Evolutionary conservation across 371 early-diverging fungal species (phyloP), one percentile per base, ranked within the genome.

Genomic region (Mucor racemosus): DNA sequence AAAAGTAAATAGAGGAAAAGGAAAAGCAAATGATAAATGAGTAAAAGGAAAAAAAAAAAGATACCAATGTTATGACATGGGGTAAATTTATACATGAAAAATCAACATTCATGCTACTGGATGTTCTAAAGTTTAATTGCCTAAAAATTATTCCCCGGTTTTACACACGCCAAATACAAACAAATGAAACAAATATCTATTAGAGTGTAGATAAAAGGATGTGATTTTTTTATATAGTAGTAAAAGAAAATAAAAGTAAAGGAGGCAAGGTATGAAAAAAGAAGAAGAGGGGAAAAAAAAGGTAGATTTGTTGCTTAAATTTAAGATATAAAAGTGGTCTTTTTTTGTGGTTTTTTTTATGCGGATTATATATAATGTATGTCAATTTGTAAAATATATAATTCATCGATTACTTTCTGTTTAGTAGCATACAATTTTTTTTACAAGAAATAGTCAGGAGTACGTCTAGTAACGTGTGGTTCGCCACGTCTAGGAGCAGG

Each of bases 361-460:
- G 35, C 34, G 55, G 3, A 54, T 54, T 54, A 54, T 54, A 54
- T 34, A 54, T 33, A 54, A 15, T 34, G 55, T n/a, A 55, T 31
- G 35, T 55, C 31, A 53, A 53, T 44, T 15, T 44, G n/a, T 42
- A 42, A 5, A n/a, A 44, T 44, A 17, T 44, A 44, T 50, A 50
- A 26, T 19, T 50, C 50, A 26, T 21, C 21, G 4, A 38, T 38
- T 38, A 38, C 38, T 38, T 38, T 38, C 38, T 38, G 55, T 35
- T 55, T 55, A 34, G n/a, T 35, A 35, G 35, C 55, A 34, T 35
- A 31, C 55, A 31, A 13, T 48, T 48, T 48, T 48, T 55, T 55
- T 84, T 88, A 99, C 87, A 98, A 84, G 88, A 98, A 98, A 82
- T 98, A 99, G 81, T 99, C 99, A 50, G 99, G 99, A n/a, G 99